Evolutionary conservation across 1,284 basidiomycete species (phyloP), one percentile per base, ranked within the genome.

Genomic region (Microbotryomycetes sp.): DNA sequence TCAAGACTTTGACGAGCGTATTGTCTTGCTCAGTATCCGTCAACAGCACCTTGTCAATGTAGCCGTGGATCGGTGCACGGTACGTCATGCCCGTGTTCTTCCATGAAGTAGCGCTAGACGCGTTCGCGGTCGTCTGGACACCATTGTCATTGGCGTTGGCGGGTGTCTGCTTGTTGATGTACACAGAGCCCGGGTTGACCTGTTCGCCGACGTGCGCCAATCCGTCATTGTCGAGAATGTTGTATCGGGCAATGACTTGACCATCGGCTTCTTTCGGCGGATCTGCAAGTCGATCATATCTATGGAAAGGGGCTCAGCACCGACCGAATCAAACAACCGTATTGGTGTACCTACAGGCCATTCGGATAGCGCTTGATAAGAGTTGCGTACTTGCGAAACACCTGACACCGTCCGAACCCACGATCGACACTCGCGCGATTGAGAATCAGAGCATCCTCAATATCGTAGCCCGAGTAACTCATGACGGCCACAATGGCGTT

Each of bases 381-480:
- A 5, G 93, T 92, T 9, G 89, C 85, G 69, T 93, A 91, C 78
- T 99, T 99, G 64, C 94, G 86, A 74, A 98, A 81, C 6, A 98
- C 96, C 77, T 99, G 96, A 77, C 93, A 97, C 57, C 96, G 81
- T 45, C 94, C 96, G 72, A 97, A 99, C 3, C 96, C 96, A 61
- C 96, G 86, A 79, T 99, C 96, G 58, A 97, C 80, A 73, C 89
- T 92, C 16, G 92, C 90, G 83, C 88, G 91, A 78, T 99, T 99
- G 61, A 97, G 79, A 72, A 99, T 96, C 59, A 99, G 80, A 1
- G 96, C 96, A 78, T 99, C 96, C 78, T 99, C 96, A 66, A 98
- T 98, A 81, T 99, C 96, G 76, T 99, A 99, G 28, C 96, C 96
- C 2, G 92, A 97, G 78, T 89, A 99, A 73, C 89, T 92, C 96